These are phyloP conservation scores for Lasiodiplodia theobromae DNA, from an alignment of 2,329 filamentous ascomycete species.

Conservation along the genomic window DNA sequence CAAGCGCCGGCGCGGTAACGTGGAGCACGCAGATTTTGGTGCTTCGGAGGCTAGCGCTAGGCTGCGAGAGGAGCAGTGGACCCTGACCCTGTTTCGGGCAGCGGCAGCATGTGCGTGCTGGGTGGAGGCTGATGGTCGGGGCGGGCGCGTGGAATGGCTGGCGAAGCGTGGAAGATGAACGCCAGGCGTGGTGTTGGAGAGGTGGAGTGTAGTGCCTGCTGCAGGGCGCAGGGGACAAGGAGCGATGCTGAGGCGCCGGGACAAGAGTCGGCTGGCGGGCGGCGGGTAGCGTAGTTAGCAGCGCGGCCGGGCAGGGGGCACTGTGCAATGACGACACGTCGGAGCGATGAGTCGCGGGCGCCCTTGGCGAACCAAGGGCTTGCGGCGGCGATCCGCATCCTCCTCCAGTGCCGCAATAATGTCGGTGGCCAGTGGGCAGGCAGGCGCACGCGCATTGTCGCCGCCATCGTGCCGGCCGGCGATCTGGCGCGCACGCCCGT, in stretches of 20 bases:
- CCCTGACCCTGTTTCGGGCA: constrained; percentile 29
- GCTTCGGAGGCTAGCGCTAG: constrained; percentile 22
- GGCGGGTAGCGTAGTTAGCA: constrained; percentile 8
- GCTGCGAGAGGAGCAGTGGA: constrained; percentile 16
- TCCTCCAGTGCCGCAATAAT: background rate
- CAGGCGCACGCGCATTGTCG: background rate
- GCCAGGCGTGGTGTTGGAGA: constrained; percentile 8
- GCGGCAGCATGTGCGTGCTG: constrained; percentile 22
- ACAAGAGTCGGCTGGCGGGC: constrained; percentile 19
- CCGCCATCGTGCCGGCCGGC: background rate
- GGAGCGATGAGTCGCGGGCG: background rate
- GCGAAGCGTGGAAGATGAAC: constrained; percentile 18
- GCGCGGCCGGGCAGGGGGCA: constrained; percentile 8
- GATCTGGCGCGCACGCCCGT: constrained; percentile 1
- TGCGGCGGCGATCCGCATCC: constrained; percentile 1
- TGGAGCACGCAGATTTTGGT: constrained; percentile 28
- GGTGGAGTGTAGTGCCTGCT: constrained; percentile 17
- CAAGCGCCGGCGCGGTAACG: constrained; percentile 28
- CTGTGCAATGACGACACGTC: constrained; percentile 4
- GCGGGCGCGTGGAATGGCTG: constrained; percentile 22
- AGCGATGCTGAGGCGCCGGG: constrained; percentile 23
- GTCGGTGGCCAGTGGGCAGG: background rate
- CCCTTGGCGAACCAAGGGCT: constrained; percentile 1
- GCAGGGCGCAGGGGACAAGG: constrained; percentile 26
- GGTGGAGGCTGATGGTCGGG: constrained; percentile 8